Conservation (phyloP, 1,284 basidiomycete species). For the Porodaedalea pini region DNA sequence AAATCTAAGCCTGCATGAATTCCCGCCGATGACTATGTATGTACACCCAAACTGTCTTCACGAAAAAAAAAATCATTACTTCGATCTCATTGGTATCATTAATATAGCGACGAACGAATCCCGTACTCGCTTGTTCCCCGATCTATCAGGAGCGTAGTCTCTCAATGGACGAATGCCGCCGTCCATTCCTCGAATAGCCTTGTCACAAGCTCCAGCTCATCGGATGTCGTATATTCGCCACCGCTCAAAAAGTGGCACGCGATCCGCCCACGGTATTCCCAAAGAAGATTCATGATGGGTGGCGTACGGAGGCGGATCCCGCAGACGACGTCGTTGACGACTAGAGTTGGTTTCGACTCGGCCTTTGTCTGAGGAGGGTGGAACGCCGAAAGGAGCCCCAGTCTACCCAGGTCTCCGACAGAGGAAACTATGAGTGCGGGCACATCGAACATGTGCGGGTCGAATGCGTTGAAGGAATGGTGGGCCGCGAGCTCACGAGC, state of each 20-base stretch:
- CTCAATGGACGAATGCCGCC: background rate
- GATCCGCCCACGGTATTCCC: slow-evolving; percentile 19
- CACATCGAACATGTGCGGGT: slow-evolving; percentile 11
- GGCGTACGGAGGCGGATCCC: slow-evolving; percentile 19
- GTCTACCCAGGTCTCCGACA: slow-evolving; percentile 21
- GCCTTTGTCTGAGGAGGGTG: background rate
- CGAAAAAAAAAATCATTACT: too few species aligned
- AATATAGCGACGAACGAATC: too few species aligned
- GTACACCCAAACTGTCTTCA: too few species aligned
- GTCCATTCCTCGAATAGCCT: slow-evolving; percentile 11
- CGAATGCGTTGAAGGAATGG: background rate
- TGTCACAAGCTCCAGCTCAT: background rate
- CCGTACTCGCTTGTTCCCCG: too few species aligned
- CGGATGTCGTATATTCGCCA: slow-evolving; percentile 15
- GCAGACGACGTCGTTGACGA: slow-evolving; percentile 18
- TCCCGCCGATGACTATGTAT: too few species aligned
- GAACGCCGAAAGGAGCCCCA: slow-evolving; percentile 8
- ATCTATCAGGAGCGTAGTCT: too few species aligned
- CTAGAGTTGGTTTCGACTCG: slow-evolving; percentile 9
- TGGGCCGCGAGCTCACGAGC: slow-evolving; percentile 1
- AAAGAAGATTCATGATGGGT: slow-evolving; percentile 20
- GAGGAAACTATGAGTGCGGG: slow-evolving; percentile 19
- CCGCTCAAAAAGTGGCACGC: slow-evolving; percentile 19
- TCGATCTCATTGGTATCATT: too few species aligned
- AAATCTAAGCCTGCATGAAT: too few species aligned